Conservation (phyloP, 2,329 filamentous ascomycete genomes). For the Arthrinium phaeospermum region DNA sequence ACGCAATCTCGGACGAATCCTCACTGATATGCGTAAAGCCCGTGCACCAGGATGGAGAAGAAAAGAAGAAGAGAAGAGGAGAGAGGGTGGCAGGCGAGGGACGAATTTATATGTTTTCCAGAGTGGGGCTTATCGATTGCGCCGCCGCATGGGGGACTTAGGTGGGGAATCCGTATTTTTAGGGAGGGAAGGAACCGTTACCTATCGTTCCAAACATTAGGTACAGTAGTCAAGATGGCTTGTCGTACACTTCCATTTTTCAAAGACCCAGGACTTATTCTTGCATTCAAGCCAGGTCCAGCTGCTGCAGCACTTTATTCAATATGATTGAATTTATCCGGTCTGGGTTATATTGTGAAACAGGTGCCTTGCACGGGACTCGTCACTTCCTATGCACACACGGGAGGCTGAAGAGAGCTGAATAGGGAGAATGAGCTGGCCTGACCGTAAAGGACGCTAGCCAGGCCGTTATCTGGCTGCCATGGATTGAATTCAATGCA, state of each 20-base stretch:
- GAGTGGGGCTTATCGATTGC: conserved; percentile 6
- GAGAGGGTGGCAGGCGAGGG: background rate
- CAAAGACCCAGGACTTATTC: background rate
- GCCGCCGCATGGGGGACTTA: background rate
- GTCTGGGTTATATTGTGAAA: background rate
- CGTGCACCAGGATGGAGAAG: conserved; percentile 68
- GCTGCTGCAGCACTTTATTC: background rate
- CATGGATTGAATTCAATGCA: conserved; percentile 8
- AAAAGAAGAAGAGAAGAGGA: conserved; percentile 43
- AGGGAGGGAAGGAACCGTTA: background rate
- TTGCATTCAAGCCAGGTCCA: too few relatives aligned
- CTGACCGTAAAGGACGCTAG: conserved; percentile 13
- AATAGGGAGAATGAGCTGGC: conserved; percentile 8
- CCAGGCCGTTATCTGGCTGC: background rate
- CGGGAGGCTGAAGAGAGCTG: background rate
- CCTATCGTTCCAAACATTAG: background rate
- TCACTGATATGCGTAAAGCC: conserved; percentile 86
- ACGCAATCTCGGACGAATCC: conserved; percentile 85
- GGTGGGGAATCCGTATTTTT: background rate
- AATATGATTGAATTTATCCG: background rate
- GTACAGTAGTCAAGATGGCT: background rate
- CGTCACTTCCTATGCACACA: background rate
- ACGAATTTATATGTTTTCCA: background rate
- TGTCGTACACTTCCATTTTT: background rate
- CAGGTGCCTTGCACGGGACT: background rate